Conservation (phyloP, 1,284 basidiomycete species). For the Cutaneotrichosporon sp. region DNA sequence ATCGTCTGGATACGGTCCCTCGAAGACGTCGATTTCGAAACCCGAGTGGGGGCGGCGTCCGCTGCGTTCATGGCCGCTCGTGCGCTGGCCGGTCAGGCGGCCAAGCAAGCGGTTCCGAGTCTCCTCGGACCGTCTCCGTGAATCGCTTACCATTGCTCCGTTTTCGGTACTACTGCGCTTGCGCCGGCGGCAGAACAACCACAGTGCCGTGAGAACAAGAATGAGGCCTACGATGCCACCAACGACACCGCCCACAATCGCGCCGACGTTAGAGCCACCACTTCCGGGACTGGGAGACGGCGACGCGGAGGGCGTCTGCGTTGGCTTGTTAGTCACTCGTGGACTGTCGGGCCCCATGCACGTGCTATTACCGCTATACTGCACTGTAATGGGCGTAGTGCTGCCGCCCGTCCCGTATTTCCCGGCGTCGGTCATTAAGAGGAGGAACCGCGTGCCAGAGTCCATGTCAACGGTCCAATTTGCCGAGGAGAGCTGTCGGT, state of each 20-base stretch:
- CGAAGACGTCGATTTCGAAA: slow-evolving; percentile 10
- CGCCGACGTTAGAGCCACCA: slow-evolving; percentile 6
- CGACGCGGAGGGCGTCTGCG: slow-evolving; percentile 1
- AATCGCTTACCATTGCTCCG: background rate
- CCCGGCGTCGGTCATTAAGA: slow-evolving; percentile 46
- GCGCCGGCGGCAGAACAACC: slow-evolving; percentile 15
- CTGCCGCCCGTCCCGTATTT: slow-evolving; percentile 43
- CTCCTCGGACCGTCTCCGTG: background rate
- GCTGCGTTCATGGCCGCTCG: background rate
- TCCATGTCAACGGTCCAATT: slow-evolving; percentile 44
- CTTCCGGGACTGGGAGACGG: background rate
- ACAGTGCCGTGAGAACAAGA: slow-evolving; percentile 11
- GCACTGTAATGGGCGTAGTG: slow-evolving; percentile 32
- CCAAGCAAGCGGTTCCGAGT: background rate
- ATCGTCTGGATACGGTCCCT: background rate
- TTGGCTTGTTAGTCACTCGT: background rate
- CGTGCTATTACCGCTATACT: slow-evolving; percentile 22
- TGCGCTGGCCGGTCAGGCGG: background rate
- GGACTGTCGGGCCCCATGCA: slow-evolving; percentile 38
- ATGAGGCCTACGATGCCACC: slow-evolving; percentile 15
- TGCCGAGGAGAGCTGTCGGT: background rate
- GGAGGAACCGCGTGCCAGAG: slow-evolving; percentile 36
- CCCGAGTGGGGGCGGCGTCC: background rate
- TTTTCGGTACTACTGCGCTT: background rate
- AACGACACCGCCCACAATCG: slow-evolving; percentile 22